Percentiles rank a stretch among this genome's conserved stretches.
These are phyloP conservation scores for Mytilinidion resinicola DNA, from an alignment of 495 filamentous ascomycete genomes.

Conservation along the genomic window DNA sequence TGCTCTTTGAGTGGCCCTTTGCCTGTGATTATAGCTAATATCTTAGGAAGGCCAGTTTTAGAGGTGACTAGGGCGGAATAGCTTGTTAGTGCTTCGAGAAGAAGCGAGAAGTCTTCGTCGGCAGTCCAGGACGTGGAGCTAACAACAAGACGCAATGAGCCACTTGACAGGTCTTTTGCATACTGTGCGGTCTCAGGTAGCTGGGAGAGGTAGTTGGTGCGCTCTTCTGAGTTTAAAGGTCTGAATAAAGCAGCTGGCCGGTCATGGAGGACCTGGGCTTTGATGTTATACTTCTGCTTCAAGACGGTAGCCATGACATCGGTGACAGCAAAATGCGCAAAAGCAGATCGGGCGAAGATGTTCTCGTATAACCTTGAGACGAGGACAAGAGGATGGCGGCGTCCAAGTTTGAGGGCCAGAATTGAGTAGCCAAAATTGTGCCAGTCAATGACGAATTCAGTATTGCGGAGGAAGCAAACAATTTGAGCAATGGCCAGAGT, in stretches of 20 bases:
- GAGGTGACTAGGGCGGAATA: slow-evolving; percentile 50
- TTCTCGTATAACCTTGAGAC: slow-evolving; percentile 72
- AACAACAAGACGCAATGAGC: slow-evolving; percentile 60
- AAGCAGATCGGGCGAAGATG: slow-evolving; percentile 58
- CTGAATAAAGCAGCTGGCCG: slow-evolving; percentile 76
- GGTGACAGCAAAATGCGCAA: slow-evolving; percentile 79
- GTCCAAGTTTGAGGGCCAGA: slow-evolving; percentile 60
- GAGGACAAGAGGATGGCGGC: slow-evolving; percentile 65
- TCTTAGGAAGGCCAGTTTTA: slow-evolving; percentile 45
- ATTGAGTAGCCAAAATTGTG: slow-evolving; percentile 99
- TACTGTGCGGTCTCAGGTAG: slow-evolving; percentile 54
- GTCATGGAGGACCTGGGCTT: slow-evolving; percentile 68
- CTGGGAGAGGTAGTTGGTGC: slow-evolving; percentile 52
- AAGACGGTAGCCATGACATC: slow-evolving; percentile 77
- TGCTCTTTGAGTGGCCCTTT: slow-evolving; percentile 76
- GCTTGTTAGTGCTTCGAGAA: slow-evolving; percentile 73
- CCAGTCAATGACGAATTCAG: slow-evolving; percentile 87
- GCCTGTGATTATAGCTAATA: slow-evolving; percentile 87
- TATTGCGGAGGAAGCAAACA: slow-evolving; percentile 71
- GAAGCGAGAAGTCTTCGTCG: slow-evolving; percentile 87
- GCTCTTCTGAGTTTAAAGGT: slow-evolving; percentile 50
- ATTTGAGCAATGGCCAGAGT: slow-evolving; percentile 69
- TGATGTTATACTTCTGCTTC: slow-evolving; percentile 53
- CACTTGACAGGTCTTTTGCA: slow-evolving; percentile 49
- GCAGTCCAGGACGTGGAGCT: slow-evolving; percentile 95